phyloP scores from a whole-genome alignment of 768 basidiomycete species.

The Mycena kentingensis region DNA sequence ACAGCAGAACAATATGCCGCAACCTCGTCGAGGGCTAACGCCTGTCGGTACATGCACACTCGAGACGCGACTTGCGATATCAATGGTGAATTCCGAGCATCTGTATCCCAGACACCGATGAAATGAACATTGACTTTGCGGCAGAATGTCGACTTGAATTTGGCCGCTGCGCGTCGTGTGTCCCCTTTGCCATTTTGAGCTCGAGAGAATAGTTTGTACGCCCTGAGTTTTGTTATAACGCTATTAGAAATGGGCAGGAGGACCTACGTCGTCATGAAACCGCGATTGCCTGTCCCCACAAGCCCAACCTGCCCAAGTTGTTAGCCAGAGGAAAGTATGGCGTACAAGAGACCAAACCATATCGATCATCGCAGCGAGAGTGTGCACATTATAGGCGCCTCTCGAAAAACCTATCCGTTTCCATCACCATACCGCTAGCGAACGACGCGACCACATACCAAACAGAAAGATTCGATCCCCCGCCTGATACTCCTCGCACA shows the following conservation, averaged over 20 bases:
- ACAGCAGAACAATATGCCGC: constrained; percentile 18
- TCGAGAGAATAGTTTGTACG: constrained; percentile 11
- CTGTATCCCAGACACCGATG: constrained; percentile 21
- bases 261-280: constrained; percentile 7
- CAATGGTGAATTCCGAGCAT: too few species aligned
- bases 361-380: constrained; percentile 24
- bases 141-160: constrained; percentile 18
- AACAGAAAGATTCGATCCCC: constrained; percentile 27
- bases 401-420: constrained; percentile 13
- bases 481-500: constrained; percentile 20
- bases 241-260: neutral
- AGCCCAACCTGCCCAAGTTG: constrained; percentile 20
- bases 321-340: neutral
- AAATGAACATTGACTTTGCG: constrained; percentile 18
- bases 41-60: constrained; percentile 27
- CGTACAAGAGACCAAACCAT: neutral
- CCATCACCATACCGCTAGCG: neutral
- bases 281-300: constrained; percentile 18
- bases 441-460: constrained; percentile 6
- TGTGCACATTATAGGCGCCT: constrained; percentile 24
- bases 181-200: neutral
- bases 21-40: constrained; percentile 28
- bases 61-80: too few species aligned
- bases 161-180: neutral
- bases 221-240: constrained; percentile 1